phyloP scores from a whole-genome alignment of 306 rosid genomes.

The Fragaria ananassa region DNA sequence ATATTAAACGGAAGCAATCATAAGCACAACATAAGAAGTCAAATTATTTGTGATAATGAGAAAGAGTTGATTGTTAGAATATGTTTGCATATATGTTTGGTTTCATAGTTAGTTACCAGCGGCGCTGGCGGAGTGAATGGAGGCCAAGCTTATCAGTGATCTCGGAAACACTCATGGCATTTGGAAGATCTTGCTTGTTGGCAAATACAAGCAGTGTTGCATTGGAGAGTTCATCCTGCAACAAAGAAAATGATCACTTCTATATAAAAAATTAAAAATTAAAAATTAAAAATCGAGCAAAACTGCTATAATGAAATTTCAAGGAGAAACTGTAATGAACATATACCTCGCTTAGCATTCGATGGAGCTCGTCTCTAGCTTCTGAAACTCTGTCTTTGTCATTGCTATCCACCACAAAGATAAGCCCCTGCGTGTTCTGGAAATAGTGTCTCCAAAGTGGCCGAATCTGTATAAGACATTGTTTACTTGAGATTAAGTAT shows the following conservation, averaged over 20 bases:
- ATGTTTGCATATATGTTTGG: not conserved
- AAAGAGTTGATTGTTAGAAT: not conserved
- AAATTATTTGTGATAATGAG: not conserved
- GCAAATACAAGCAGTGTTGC: slow-evolving; percentile 56
- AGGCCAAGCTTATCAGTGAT: slow-evolving; percentile 82
- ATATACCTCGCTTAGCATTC: slow-evolving; percentile 88
- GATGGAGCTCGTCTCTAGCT: slow-evolving; percentile 76
- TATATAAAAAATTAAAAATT: not conserved
- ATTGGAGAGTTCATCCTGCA: slow-evolving; percentile 68
- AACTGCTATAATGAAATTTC: not conserved
- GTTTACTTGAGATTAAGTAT: not conserved
- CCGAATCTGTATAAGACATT: slow-evolving; percentile 49
- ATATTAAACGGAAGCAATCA: not conserved
- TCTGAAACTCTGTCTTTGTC: slow-evolving; percentile 79
- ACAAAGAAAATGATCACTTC: not conserved
- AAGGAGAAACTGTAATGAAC: not conserved
- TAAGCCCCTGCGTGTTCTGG: slow-evolving; percentile 81
- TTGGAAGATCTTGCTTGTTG: slow-evolving; percentile 58
- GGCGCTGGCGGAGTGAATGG: slow-evolving; percentile 75
- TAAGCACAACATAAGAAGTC: not conserved
- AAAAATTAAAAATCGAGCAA: not conserved
- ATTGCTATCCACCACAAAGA: slow-evolving; percentile 81
- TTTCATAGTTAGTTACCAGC: slow-evolving; percentile 43
- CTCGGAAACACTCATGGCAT: slow-evolving; percentile 71
- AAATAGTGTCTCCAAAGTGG: slow-evolving; percentile 95